These are phyloP conservation scores for Vitis riparia DNA, from an alignment of 164 flowering plant species.

Conservation along the genomic window DNA sequence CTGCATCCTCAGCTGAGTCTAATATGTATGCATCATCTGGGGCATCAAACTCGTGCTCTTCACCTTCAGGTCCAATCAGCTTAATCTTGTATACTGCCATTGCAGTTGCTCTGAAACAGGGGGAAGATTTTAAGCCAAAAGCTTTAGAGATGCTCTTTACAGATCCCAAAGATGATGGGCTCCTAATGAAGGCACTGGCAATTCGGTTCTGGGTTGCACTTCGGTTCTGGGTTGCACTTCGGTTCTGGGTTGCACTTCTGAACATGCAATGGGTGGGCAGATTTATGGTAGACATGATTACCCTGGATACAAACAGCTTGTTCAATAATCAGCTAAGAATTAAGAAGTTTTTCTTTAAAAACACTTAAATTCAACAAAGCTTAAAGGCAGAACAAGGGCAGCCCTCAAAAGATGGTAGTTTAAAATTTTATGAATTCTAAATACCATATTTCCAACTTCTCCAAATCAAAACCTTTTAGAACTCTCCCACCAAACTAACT, in stretches of 20 bases:
- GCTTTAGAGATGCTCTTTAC: slow-evolving; percentile 42
- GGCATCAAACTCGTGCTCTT: slow-evolving; percentile 65
- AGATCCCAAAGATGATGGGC: slow-evolving; percentile 36
- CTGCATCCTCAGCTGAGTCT: slow-evolving; percentile 71
- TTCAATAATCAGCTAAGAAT: background rate
- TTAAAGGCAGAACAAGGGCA: no score
- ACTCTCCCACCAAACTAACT: no score
- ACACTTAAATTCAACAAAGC: no score
- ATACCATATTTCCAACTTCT: no score
- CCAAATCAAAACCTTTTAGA: no score
- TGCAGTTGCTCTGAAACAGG: slow-evolving; percentile 35
- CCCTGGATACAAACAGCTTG: slow-evolving; percentile 11
- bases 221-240: slow-evolving; percentile 11
- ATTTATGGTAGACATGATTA: slow-evolving; percentile 28
- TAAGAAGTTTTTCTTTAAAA: no score
- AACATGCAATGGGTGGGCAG: slow-evolving; percentile 32
- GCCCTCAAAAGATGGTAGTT: no score
- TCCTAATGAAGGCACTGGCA: slow-evolving; percentile 25
- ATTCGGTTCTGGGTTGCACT: slow-evolving; percentile 17
- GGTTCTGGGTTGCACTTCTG: slow-evolving; percentile 17
- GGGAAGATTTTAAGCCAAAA: slow-evolving; percentile 52
- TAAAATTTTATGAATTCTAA: no score
- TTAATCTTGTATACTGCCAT: slow-evolving; percentile 71
- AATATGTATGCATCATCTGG: slow-evolving; percentile 66
- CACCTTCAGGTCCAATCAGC: slow-evolving; percentile 64